Base-by-base conservation (phyloP, 2,329 filamentous ascomycete genomes). In the Domatiomyces globalis region DNA sequence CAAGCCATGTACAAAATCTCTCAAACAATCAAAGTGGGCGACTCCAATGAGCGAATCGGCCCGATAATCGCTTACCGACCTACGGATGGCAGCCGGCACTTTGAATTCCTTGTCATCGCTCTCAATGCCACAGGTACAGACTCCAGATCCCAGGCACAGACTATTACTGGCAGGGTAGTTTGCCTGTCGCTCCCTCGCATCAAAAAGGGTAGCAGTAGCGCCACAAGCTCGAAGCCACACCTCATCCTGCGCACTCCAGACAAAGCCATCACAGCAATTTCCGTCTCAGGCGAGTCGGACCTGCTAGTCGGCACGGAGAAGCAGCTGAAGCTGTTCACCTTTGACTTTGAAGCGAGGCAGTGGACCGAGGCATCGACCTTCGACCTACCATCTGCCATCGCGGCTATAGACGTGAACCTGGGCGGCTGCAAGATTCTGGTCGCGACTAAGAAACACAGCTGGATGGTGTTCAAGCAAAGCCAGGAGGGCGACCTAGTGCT, bases 401-500 rank as follows among this genome's bases (percentile, higher is more conserved):
- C 33, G 15, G 33, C 33, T 10, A 39, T 39, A 10, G 33, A 39
- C 15, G 33, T 39, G 33, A 12, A 39, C 33, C 33, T 15, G 10
- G 33, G 33, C 33, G 64, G 65, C 1, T 65, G 67, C 1, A 68
- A 71, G 20, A 69, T 82, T 25, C 74, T 77, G 54, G 67, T 80
- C 46, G 74, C 77, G 1, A 81, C 77, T 1, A 63, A 69, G 2
- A 64, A 67, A 42, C 73, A 81, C 55, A 80, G 77, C 0, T 67
- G 79, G 9, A 63, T 70, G 52, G 61, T 75, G 7, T 55, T 60
- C 10, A 45, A 52, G n/a, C 56, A 56, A 36, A 39, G 33, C 33
- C 60, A 52, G 46, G 51, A 66, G n/a, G 61, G 63, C 12, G 63
- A 62, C 12, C 56, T 72, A 18, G 48, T 54, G 19, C 57, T 67